phyloP scores from a whole-genome alignment of 768 basidiomycete genomes.

The Suillus plorans region DNA sequence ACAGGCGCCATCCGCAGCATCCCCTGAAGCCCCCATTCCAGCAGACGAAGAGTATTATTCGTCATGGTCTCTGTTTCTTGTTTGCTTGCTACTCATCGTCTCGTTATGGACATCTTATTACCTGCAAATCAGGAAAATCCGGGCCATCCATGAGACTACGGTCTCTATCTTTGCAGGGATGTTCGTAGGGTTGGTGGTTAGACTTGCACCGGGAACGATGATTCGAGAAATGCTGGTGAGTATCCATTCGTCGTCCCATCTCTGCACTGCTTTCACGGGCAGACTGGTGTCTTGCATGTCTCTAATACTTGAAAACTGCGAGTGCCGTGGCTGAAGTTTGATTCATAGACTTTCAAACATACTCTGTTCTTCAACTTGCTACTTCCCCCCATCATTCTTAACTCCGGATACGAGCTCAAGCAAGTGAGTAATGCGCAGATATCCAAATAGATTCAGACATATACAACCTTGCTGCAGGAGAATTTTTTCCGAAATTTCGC shows the following conservation, averaged over 20 bases:
- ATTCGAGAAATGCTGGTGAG: conserved; percentile 97
- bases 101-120: conserved; percentile 98
- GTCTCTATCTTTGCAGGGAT: conserved; percentile 96
- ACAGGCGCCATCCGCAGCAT: conserved; percentile 21
- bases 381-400: conserved; percentile 97
- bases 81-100: conserved; percentile 87
- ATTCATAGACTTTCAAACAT: conserved; percentile 84
- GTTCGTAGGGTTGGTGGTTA: conserved; percentile 89
- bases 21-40: conserved; percentile 39
- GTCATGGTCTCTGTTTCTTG: conserved; percentile 92
- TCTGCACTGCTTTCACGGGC: not conserved
- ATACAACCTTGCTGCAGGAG: conserved; percentile 53
- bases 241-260: conserved; percentile 12
- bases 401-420: conserved; percentile 96
- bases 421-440: conserved; percentile 54
- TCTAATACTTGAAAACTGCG: not conserved
- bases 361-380: conserved; percentile 97
- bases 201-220: conserved; percentile 89
- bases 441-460: not conserved
- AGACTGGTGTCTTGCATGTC: not conserved
- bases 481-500: conserved; percentile 99
- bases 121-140: conserved; percentile 94
- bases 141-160: conserved; percentile 93
- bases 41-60: conserved; percentile 91
- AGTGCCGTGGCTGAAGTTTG: conserved; percentile 1